Evolutionary conservation across 2,329 filamentous ascomycete genomes (phyloP), one percentile per base, ranked within the genome.

Genomic region (Exophiala dermatitidis): DNA sequence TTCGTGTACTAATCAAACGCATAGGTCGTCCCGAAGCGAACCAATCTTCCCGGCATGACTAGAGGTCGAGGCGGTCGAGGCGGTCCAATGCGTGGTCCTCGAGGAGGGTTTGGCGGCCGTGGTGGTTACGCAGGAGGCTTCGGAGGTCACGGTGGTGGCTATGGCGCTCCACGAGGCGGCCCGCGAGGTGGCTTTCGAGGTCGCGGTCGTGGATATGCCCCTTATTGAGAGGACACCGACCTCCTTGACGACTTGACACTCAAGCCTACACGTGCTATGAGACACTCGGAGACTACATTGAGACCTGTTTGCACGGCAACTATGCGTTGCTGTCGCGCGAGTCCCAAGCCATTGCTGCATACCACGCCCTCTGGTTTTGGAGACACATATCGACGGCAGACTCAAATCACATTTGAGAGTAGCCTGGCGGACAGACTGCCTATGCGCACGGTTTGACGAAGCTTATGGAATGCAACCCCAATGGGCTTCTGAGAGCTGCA

Each of bases 31-130:
- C 91, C 93, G 33, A 98, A 98, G 77, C 86, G 93, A 58, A 98
- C 93, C 63, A 98, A 98, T 69, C 77, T 98, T 49, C 93, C 93
- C 1, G 93, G 93, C 56, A 91, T 98, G 89, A 86, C 81, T 63
- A 83, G 91, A 60, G 74, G 76, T 30, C 78, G 88, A 48, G 83
- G 83, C 30, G 71, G 71, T 38, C 60, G 76, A 33, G 62, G 62
- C 12, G 56, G 62, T 30, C 72, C 79, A 61, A 67, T 73, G 52
- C 81, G 81, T 54, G 83, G 81, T 48, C 86, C 86, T 65, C 74
- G 79, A 57, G 78, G 78, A 52, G 76, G 75, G 10, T 76, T 74
- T 66, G 77, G 84, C 54, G 84, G 81, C 49, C 79, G 85, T 62
- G 67, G 72, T 40, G 55, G 53, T 33, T 53, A 48, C 40, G 56